A percentile compares a stretch with the other conserved stretches of the same genome.
phyloP scores from a whole-genome alignment of 1,284 basidiomycete genomes.

The Cryptococcus sp. region DNA sequence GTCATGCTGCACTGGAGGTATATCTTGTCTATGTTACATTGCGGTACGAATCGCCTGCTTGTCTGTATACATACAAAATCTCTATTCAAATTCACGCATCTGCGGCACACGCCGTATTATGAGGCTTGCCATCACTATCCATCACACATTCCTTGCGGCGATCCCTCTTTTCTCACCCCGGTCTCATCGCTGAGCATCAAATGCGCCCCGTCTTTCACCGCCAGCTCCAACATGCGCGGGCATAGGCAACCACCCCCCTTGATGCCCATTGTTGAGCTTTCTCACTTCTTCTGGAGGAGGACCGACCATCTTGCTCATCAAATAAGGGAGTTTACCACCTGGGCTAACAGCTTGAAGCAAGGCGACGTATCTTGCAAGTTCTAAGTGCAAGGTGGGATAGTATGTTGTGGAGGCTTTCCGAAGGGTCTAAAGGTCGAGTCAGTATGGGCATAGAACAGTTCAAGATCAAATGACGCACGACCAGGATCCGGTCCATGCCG shows the following conservation, averaged over 20 bases:
- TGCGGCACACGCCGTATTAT: no score
- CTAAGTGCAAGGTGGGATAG: conserved; percentile 88
- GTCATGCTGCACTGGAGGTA: no score
- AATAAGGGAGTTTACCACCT: conserved; percentile 38
- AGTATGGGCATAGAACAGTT: not conserved
- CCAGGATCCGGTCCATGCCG: conserved; percentile 67
- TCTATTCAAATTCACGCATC: no score
- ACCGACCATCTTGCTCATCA: conserved; percentile 49
- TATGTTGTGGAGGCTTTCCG: conserved; percentile 90
- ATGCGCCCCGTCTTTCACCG: not conserved
- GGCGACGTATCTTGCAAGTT: conserved; percentile 79
- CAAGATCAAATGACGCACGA: conserved; percentile 37
- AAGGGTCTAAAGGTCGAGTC: conserved; percentile 63
- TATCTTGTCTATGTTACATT: no score
- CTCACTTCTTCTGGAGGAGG: conserved; percentile 42
- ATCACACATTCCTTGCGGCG: not conserved
- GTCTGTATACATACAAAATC: no score
- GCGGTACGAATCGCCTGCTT: no score
- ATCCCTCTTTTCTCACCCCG: not conserved
- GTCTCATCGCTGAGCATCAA: not conserved
- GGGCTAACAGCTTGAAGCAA: conserved; percentile 54
- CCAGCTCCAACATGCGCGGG: not conserved
- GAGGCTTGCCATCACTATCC: not conserved
- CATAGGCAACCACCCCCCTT: conserved; percentile 15
- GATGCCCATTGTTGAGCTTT: conserved; percentile 1